Evolutionary conservation across 257 asterid species (phyloP).

Genomic region (Catharanthus roseus): DNA sequence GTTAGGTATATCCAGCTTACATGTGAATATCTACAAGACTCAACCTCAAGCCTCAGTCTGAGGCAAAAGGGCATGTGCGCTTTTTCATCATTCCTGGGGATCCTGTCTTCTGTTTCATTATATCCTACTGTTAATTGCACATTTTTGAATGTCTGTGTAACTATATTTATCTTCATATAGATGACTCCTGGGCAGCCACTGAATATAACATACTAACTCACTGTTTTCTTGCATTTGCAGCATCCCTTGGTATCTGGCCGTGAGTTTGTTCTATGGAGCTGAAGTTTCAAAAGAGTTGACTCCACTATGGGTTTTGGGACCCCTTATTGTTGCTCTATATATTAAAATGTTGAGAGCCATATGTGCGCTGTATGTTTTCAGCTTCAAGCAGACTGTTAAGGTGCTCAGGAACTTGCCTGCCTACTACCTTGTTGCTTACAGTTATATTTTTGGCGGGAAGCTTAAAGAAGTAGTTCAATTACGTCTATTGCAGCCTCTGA

Average conservation of each 20-base stretch:
- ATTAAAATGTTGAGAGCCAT: slow-evolving; percentile 48
- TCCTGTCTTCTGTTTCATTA: not conserved
- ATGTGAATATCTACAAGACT: not conserved
- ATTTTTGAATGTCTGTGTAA: not conserved
- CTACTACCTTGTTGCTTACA: slow-evolving; percentile 29
- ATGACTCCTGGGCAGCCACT: not conserved
- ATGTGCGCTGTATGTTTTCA: slow-evolving; percentile 50
- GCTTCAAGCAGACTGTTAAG: slow-evolving; percentile 52
- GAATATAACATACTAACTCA: not conserved
- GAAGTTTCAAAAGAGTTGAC: slow-evolving; percentile 64
- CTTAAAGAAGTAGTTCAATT: slow-evolving; percentile 38
- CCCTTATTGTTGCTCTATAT: slow-evolving; percentile 52
- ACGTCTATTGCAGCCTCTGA: slow-evolving; percentile 41
- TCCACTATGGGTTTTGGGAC: slow-evolving; percentile 86
- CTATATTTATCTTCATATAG: not conserved
- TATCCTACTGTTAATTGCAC: not conserved
- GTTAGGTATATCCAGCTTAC: not conserved
- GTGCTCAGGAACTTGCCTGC: slow-evolving; percentile 47
- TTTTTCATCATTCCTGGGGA: not conserved
- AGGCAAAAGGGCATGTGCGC: not conserved
- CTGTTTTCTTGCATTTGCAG: slow-evolving; percentile 40
- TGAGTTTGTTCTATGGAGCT: slow-evolving; percentile 50
- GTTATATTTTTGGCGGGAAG: slow-evolving; percentile 41
- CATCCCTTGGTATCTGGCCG: slow-evolving; percentile 49
- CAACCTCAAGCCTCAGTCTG: not conserved